A percentile compares a stretch with the other conserved stretches of the same genome.
Conservation (phyloP, 2,329 filamentous ascomycete genomes). For the Didymosphaeria variabile region DNA sequence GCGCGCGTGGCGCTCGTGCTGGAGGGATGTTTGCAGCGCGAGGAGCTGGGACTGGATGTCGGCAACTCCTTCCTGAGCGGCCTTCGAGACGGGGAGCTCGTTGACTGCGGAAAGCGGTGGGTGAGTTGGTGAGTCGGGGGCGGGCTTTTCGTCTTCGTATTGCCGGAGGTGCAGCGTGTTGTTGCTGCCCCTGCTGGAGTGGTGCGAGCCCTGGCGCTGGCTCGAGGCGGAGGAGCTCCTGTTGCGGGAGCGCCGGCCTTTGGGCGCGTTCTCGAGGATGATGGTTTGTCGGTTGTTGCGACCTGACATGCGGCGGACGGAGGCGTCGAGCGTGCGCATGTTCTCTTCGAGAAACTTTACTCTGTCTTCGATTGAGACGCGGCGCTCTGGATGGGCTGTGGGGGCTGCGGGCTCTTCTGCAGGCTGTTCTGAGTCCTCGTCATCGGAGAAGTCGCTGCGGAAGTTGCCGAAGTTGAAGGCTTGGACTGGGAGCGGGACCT, state of each 20-base stretch:
- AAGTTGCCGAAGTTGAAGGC: conserved; percentile 51
- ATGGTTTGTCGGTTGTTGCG: conserved; percentile 50
- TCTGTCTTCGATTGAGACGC: conserved; percentile 46
- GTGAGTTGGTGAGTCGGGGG: conserved; percentile 2
- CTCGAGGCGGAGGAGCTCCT: conserved; percentile 34
- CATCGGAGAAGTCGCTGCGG: conserved; percentile 33
- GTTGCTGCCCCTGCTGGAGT: conserved; percentile 18
- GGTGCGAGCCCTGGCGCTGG: conserved; percentile 18
- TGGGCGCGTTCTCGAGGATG: conserved; percentile 49
- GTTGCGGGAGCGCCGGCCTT: conserved; percentile 41
- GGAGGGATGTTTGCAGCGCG: conserved; percentile 36
- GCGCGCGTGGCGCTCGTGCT: conserved; percentile 43
- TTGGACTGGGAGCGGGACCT: conserved; percentile 35
- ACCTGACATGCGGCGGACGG: conserved; percentile 43
- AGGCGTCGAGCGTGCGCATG: conserved; percentile 40
- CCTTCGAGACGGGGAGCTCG: conserved; percentile 17
- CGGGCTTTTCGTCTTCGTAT: conserved; percentile 8
- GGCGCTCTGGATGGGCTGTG: conserved; percentile 21
- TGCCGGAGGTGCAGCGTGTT: conserved; percentile 8
- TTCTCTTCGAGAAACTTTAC: conserved; percentile 43
- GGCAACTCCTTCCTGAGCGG: not conserved
- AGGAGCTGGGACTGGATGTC: conserved; percentile 26
- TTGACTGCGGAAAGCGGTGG: conserved; percentile 24
- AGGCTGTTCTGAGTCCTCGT: conserved; percentile 28
- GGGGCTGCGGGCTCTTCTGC: conserved; percentile 18